Evolutionary conservation across 2,329 filamentous ascomycete species (phyloP).

Genomic region (Neurospora sp.): DNA sequence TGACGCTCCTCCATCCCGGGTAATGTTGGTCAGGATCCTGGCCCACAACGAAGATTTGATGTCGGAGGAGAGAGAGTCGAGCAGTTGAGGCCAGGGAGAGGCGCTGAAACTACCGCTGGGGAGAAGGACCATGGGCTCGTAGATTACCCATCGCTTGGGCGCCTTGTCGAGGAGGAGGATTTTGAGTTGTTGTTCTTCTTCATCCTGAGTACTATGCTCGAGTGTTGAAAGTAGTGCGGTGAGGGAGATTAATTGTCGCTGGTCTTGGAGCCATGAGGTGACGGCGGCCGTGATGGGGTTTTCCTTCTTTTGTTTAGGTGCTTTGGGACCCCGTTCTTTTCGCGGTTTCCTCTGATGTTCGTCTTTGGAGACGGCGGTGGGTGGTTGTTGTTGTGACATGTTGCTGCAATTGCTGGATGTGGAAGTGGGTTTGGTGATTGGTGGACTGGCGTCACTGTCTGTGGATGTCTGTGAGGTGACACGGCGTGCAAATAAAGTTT

Average conservation of each 20-base stretch:
- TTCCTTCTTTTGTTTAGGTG: conserved; percentile 21
- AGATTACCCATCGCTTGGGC: conserved; percentile 50
- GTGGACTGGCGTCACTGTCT: neutral
- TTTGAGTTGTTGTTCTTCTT: conserved; percentile 6
- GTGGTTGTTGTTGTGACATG: neutral
- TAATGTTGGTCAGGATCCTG: conserved; percentile 37
- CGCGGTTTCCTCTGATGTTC: neutral
- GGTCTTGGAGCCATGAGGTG: conserved; percentile 23
- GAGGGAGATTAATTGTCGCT: conserved; percentile 14
- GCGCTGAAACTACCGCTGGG: conserved; percentile 47
- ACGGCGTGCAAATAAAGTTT: neutral
- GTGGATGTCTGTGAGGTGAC: neutral
- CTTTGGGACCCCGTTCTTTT: neutral
- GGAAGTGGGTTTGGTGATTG: neutral
- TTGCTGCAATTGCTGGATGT: neutral
- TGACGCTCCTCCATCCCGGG: conserved; percentile 19
- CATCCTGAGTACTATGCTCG: neutral
- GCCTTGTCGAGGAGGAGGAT: conserved; percentile 28
- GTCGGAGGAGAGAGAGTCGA: conserved; percentile 20
- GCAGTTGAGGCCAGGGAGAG: conserved; percentile 28
- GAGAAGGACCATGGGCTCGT: conserved; percentile 52
- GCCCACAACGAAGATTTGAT: conserved; percentile 34
- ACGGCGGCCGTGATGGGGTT: conserved; percentile 29
- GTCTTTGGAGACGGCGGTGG: neutral
- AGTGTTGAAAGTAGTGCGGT: conserved; percentile 7